A percentile compares a stretch with the other conserved stretches of the same genome.
These are phyloP conservation scores for Santalum album DNA, from an alignment of 164 flowering plant genomes.

Conservation along the genomic window DNA sequence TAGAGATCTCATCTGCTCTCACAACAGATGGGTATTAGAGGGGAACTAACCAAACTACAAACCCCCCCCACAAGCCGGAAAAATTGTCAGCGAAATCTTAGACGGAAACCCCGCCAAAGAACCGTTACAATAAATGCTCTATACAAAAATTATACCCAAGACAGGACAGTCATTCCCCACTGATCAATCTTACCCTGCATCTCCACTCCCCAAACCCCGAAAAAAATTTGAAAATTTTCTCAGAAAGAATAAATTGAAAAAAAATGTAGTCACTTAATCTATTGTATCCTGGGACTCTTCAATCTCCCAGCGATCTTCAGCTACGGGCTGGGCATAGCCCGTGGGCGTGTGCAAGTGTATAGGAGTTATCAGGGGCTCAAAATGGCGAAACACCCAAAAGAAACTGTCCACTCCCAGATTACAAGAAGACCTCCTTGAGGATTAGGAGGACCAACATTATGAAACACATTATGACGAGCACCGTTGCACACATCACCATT, in stretches of 20 bases:
- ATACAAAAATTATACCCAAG: slow-evolving; percentile 2
- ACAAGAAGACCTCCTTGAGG: slow-evolving; percentile 65
- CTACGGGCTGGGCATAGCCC: background rate
- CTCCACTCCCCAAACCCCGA: background rate
- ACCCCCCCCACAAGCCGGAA: background rate
- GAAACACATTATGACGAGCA: slow-evolving; percentile 83
- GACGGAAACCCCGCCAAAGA: background rate
- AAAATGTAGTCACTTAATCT: background rate
- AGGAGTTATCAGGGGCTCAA: background rate
- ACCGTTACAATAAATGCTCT: slow-evolving; percentile 4
- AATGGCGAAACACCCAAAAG: background rate
- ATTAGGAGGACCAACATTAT: slow-evolving; percentile 76
- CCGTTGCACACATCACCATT: slow-evolving; percentile 84
- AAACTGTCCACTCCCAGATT: slow-evolving; percentile 8
- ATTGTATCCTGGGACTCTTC: background rate
- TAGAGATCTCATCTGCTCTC: slow-evolving; percentile 2
- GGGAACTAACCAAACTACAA: background rate
- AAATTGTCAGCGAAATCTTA: slow-evolving; percentile 7
- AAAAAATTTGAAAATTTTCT: background rate
- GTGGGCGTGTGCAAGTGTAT: slow-evolving; percentile 1
- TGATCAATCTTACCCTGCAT: background rate
- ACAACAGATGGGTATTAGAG: background rate
- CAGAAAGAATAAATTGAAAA: background rate
- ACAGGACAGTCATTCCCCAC: background rate
- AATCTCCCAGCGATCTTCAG: slow-evolving; percentile 6